Conservation (phyloP, 345 rosid species). For the Populus tremula region DNA sequence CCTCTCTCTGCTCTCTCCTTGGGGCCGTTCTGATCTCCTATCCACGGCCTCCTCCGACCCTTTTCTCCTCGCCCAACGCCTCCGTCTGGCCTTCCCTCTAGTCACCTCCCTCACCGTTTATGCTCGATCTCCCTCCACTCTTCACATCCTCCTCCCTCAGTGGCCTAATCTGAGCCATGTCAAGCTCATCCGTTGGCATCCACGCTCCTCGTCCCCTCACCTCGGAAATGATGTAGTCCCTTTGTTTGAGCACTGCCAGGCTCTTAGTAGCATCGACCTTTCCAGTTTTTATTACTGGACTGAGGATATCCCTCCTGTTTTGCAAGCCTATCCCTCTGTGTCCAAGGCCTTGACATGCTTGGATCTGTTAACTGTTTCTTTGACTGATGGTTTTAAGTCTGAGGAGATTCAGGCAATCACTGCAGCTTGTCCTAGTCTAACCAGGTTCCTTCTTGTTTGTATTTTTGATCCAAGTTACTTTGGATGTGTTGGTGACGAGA, state of each 20-base stretch:
- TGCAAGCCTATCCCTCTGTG: constrained; percentile 42
- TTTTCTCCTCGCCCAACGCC: constrained; percentile 48
- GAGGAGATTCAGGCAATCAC: constrained; percentile 60
- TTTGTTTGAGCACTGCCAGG: constrained; percentile 49
- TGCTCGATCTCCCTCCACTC: constrained; percentile 52
- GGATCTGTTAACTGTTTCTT: constrained; percentile 64
- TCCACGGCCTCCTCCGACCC: constrained; percentile 36
- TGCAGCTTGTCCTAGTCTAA: constrained; percentile 57
- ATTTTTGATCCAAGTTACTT: constrained; percentile 71
- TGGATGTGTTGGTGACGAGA: constrained; percentile 73
- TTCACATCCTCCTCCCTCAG: constrained; percentile 51
- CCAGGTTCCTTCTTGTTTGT: constrained; percentile 56
- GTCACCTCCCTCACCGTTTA: constrained; percentile 51
- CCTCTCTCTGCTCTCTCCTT: constrained; percentile 79
- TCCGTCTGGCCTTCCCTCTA: constrained; percentile 52
- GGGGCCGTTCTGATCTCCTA: constrained; percentile 67
- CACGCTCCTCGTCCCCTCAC: constrained; percentile 38
- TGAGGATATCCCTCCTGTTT: constrained; percentile 81
- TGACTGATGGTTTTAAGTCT: constrained; percentile 73
- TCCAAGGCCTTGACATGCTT: constrained; percentile 45
- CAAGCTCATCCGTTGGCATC: constrained; percentile 89
- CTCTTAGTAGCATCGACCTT: constrained; percentile 51
- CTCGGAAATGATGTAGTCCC: constrained; percentile 56
- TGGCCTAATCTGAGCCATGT: constrained; percentile 62
- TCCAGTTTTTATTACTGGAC: constrained; percentile 86